Evolutionary conservation across 2,329 filamentous ascomycete species (phyloP).

Genomic region (Claviceps capensis): DNA sequence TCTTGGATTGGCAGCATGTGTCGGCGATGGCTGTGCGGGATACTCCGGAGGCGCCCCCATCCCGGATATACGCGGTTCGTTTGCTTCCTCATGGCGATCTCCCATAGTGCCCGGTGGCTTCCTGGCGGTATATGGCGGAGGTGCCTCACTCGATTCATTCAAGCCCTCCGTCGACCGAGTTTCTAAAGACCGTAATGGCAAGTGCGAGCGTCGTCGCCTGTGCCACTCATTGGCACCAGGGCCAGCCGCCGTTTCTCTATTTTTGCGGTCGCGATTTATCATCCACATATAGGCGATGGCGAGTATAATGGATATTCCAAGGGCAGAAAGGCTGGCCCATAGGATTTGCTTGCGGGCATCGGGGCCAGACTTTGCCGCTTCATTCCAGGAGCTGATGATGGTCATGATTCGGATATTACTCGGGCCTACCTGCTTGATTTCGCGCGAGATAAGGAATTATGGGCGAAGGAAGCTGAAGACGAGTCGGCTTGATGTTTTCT

Average conservation of each 20-base stretch:
- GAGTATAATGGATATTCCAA: no score
- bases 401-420: no score
- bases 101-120: constrained; percentile 9
- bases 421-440: no score
- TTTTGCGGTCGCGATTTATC: neutral
- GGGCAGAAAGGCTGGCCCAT: no score
- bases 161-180: constrained; percentile 36
- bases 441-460: no score
- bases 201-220: neutral
- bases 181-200: constrained; percentile 5
- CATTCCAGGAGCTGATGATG: no score
- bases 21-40: constrained; percentile 13
- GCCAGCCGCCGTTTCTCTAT: neutral
- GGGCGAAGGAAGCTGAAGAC: no score
- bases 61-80: constrained; percentile 1
- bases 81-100: neutral
- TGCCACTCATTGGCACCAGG: neutral
- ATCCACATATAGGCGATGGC: no score
- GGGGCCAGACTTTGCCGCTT: no score
- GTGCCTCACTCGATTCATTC: constrained; percentile 50
- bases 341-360: no score
- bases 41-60: constrained; percentile 19
- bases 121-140: constrained; percentile 43
- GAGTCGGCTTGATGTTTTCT: no score
- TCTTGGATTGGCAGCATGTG: constrained; percentile 9